Conservation (phyloP, 1,284 basidiomycete species). For the Marasmius sp. region DNA sequence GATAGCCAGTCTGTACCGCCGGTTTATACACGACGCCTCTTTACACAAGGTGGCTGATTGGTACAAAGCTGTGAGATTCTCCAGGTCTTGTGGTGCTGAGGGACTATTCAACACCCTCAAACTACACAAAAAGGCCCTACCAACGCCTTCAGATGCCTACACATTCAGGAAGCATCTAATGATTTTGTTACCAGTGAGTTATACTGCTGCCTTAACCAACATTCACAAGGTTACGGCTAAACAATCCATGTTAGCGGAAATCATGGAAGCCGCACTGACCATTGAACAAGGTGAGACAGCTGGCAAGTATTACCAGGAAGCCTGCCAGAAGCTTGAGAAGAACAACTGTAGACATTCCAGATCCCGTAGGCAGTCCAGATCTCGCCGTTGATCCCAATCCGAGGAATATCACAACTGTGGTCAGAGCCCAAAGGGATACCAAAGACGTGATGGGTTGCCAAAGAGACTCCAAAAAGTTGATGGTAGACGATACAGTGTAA, state of each 20-base stretch:
- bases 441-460: too few relatives aligned
- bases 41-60: constrained; percentile 1
- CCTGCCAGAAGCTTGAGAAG: not conserved
- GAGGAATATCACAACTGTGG: not conserved
- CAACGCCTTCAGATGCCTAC: constrained; percentile 8
- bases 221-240: constrained; percentile 5
- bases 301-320: constrained; percentile 1
- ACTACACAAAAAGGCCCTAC: not conserved
- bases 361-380: not conserved
- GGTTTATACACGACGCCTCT: constrained; percentile 10
- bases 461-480: constrained; percentile 2
- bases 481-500: not conserved
- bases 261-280: constrained; percentile 8
- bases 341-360: not conserved
- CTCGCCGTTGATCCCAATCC: not conserved
- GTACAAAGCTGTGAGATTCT: constrained; percentile 6
- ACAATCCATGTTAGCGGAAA: constrained; percentile 1
- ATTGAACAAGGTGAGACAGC: constrained; percentile 4
- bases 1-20: constrained; percentile 6
- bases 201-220: not conserved
- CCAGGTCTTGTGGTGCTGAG: not conserved
- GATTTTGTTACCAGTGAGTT: not conserved
- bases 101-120: constrained; percentile 5
- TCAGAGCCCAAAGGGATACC: too few relatives aligned
- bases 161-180: constrained; percentile 8